Percentiles rank a stretch among this genome's conserved stretches.
Evolutionary conservation across 176 grass and related monocot genomes (phyloP).

Genomic region (Ananas comosus): DNA sequence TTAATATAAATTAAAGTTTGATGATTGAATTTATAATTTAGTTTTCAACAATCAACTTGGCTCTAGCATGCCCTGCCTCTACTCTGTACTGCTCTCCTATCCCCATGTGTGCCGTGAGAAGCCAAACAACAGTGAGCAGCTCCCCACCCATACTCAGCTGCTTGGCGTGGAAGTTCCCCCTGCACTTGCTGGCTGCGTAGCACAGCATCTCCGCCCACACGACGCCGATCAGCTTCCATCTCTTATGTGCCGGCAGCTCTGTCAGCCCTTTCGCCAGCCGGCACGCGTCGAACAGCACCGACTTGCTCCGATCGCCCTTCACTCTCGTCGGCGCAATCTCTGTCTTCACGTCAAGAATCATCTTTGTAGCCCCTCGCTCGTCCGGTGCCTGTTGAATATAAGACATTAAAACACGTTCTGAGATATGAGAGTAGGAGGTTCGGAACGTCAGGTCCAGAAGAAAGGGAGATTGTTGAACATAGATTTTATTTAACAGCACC

Average conservation of each 20-base stretch:
- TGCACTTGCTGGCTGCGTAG: slow-evolving; percentile 50
- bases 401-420: not conserved
- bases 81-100: slow-evolving; percentile 39
- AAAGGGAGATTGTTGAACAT: no score
- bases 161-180: slow-evolving; percentile 52
- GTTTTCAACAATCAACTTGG: slow-evolving; percentile 37
- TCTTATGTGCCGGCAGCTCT: slow-evolving; percentile 12
- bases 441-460: no score
- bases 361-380: not conserved
- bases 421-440: no score
- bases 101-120: slow-evolving; percentile 36
- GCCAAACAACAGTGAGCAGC: slow-evolving; percentile 57
- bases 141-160: slow-evolving; percentile 54
- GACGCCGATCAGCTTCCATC: slow-evolving; percentile 37
- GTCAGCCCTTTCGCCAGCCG: slow-evolving; percentile 10
- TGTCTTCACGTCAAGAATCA: slow-evolving; percentile 24
- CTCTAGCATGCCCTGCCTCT: slow-evolving; percentile 22
- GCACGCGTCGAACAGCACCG: slow-evolving; percentile 32
- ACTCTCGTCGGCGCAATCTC: slow-evolving; percentile 29
- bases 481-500: no score
- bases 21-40: not conserved
- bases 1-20: no score
- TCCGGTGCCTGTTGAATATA: not conserved
- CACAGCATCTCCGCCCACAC: slow-evolving; percentile 65
- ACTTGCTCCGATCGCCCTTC: slow-evolving; percentile 44